These are phyloP conservation scores for Closterium sp. DNA, from an alignment of 139 green algal species.

Conservation along the genomic window DNA sequence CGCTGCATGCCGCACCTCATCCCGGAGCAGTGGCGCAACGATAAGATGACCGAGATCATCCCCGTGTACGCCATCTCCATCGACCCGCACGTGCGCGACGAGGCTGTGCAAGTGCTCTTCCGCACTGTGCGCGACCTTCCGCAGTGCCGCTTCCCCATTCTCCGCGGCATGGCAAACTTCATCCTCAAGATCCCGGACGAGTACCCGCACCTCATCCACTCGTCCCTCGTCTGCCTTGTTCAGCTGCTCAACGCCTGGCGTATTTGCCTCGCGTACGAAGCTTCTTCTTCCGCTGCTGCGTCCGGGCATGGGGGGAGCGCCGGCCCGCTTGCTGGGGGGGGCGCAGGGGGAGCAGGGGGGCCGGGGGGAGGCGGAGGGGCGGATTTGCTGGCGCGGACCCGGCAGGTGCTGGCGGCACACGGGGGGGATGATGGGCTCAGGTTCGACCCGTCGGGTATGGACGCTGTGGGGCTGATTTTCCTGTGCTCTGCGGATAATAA, in stretches of 20 bases:
- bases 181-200: constrained; percentile 71
- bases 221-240: constrained; percentile 52
- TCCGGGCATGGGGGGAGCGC: background rate
- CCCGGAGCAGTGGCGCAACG: constrained; percentile 60
- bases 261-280: constrained; percentile 49
- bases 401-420: background rate
- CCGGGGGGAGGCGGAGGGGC: background rate
- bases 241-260: constrained; percentile 42
- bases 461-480: constrained; percentile 61
- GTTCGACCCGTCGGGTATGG: constrained; percentile 65
- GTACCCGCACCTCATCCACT: constrained; percentile 58
- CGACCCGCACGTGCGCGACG: constrained; percentile 47
- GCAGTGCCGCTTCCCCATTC: constrained; percentile 59
- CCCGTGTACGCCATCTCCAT: constrained; percentile 61
- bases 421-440: background rate
- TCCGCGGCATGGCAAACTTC: constrained; percentile 60
- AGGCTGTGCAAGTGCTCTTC: constrained; percentile 58
- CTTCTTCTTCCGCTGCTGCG: background rate
- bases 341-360: background rate
- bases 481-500: constrained; percentile 57
- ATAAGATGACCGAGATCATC: constrained; percentile 60
- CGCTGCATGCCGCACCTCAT: constrained; percentile 63
- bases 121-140: constrained; percentile 63
- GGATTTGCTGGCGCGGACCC: background rate
- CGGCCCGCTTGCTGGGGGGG: background rate